Base-by-base conservation (phyloP, 768 basidiomycete species). In the Suillus spraguei region DNA sequence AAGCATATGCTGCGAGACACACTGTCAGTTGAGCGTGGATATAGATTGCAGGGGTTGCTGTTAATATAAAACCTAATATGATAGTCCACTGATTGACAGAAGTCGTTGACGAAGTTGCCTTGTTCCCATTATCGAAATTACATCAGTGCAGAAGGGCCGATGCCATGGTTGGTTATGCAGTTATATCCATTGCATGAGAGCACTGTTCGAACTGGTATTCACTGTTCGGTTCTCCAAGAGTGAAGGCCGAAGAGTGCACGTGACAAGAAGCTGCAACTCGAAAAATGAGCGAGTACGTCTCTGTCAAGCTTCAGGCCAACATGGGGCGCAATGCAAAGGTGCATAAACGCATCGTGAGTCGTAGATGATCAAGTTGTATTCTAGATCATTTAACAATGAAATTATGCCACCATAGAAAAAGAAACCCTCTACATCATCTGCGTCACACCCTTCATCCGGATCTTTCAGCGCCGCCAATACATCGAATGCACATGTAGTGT, bases 311-410 rank as follows among this genome's bases (percentile, higher is more conserved):
- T n/a, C 20, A 20, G 42, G n/a, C 20, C 20, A 41, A 39, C 17
- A 78, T 78, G 77, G 77, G 77, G 44, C 69, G 67, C 20, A 78
- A 74, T 60, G 77, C 78, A 36, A 78, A 78, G 68, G 20, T 72
- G 49, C 71, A 69, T 59, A 78, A 78, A 56, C 74, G 77, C 28
- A 64, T 72, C 17, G 77, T 76, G 55, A 66, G 75, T 71, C 2
- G 44, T n/a, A 8, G 36, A 20, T 5, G 1, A 24, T 33, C 59
- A 7, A 9, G 28, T 24, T 20, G 13, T 20, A 42, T 35, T 49
- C 41, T 38, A 53, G 32, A 24, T 16, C 32, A n/a, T n/a, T n/a
- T 6, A 10, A 32, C 20, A 44, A 47, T 5, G 46, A 16, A 36
- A 32, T 20, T 35, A 20, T 44, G 42, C 46, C 50, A 60, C 28